Conservation (phyloP, 345 rosid species). For the Populus simonii region DNA sequence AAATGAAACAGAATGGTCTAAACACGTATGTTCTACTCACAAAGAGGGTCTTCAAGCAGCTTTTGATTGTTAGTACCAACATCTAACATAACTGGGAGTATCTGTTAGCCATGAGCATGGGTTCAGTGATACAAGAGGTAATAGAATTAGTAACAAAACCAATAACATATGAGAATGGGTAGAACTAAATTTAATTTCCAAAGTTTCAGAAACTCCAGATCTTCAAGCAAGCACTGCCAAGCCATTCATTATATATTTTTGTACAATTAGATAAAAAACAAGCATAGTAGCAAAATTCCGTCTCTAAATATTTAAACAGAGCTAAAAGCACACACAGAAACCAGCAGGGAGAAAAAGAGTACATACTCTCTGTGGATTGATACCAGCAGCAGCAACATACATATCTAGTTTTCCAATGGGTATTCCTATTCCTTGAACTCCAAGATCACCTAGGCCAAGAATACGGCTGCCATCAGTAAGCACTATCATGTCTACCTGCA, state of each 20-base stretch:
- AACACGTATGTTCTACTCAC: conserved; percentile 44
- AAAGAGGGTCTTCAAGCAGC: conserved; percentile 79
- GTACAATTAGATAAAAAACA: conserved; percentile 1
- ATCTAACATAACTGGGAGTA: conserved; percentile 92
- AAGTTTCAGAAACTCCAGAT: background rate
- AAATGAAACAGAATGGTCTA: background rate
- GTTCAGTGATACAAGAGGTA: conserved; percentile 17
- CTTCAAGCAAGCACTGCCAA: background rate
- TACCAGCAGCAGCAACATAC: conserved; percentile 97
- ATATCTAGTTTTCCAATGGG: conserved; percentile 98
- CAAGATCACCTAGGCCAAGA: conserved; percentile 98
- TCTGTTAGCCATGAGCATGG: conserved; percentile 37
- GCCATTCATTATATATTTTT: background rate
- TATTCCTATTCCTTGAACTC: conserved; percentile 96
- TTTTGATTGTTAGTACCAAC: conserved; percentile 93
- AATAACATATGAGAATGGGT: conserved; percentile 1
- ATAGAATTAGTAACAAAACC: conserved; percentile 4
- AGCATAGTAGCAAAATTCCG: background rate
- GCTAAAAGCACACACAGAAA: background rate
- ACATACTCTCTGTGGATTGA: conserved; percentile 90
- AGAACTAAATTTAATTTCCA: conserved; percentile 2
- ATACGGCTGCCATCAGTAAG: conserved; percentile 95
- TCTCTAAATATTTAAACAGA: background rate
- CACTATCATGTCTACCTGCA: conserved; percentile 98
- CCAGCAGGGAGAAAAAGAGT: conserved; percentile 2